These are phyloP conservation scores for Phytophthora sp. DNA, from an alignment of 352 stramenopile genomes.

Conservation along the genomic window DNA sequence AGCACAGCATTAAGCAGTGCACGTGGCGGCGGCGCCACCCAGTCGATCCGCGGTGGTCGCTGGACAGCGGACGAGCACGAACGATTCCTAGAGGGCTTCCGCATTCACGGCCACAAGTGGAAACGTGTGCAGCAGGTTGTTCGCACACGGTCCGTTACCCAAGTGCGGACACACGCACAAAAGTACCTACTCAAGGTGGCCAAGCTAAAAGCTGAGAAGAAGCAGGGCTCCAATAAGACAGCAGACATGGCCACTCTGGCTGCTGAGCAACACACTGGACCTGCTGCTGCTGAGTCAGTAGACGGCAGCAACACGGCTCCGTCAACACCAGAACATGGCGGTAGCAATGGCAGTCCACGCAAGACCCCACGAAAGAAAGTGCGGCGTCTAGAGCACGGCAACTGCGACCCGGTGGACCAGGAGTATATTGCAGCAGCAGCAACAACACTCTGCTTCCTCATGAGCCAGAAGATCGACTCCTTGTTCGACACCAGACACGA, in stretches of 20 bases:
- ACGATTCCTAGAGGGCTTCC: slow-evolving; percentile 85
- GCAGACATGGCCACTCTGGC: slow-evolving; percentile 32
- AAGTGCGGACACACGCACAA: slow-evolving; percentile 89
- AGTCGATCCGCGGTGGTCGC: slow-evolving; percentile 78
- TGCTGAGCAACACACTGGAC: slow-evolving; percentile 9
- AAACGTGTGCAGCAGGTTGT: slow-evolving; percentile 91
- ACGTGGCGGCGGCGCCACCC: slow-evolving; percentile 9
- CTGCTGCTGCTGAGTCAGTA: slow-evolving; percentile 12
- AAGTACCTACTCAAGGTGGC: slow-evolving; percentile 92
- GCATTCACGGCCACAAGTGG: slow-evolving; percentile 90
- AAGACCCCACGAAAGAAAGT: slow-evolving; percentile 66
- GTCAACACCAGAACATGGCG: slow-evolving; percentile 44
- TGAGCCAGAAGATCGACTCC: slow-evolving; percentile 86
- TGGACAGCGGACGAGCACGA: slow-evolving; percentile 90
- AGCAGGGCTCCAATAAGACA: slow-evolving; percentile 49
- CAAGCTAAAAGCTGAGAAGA: slow-evolving; percentile 87
- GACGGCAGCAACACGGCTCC: slow-evolving; percentile 37
- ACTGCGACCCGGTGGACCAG: slow-evolving; percentile 66
- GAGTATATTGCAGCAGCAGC: slow-evolving; percentile 82
- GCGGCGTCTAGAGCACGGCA: slow-evolving; percentile 44
- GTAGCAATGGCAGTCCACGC: slow-evolving; percentile 25
- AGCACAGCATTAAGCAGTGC: slow-evolving; percentile 14
- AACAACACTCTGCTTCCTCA: slow-evolving; percentile 83
- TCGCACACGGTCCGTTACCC: slow-evolving; percentile 85
- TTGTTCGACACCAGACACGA: slow-evolving; percentile 67